Evolutionary conservation across 1,139 yeast species (phyloP).

Genomic region (Protomyces macrosporus): DNA sequence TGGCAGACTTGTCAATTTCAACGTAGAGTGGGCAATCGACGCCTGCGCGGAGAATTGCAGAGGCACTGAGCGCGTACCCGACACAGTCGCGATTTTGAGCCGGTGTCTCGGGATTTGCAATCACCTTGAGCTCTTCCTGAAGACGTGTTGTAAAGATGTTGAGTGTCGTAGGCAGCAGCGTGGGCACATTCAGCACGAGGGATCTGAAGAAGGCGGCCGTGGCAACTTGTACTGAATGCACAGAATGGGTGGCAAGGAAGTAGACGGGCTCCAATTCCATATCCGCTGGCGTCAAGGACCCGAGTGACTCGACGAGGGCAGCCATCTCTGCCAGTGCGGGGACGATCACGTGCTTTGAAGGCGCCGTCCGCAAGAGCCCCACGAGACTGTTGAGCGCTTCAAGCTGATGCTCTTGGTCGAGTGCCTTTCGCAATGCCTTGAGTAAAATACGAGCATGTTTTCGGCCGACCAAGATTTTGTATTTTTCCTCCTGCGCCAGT

Average conservation of each 20-base stretch:
- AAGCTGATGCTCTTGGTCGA: slow-evolving; percentile 39
- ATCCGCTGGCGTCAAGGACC: slow-evolving; percentile 36
- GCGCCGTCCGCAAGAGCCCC: slow-evolving; percentile 36
- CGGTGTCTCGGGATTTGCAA: slow-evolving; percentile 29
- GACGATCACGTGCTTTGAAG: slow-evolving; percentile 34
- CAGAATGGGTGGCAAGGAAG: slow-evolving; percentile 32
- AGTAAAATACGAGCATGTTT: slow-evolving; percentile 36
- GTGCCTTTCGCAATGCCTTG: slow-evolving; percentile 35
- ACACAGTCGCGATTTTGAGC: slow-evolving; percentile 33
- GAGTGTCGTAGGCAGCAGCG: slow-evolving; percentile 35
- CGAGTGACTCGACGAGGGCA: slow-evolving; percentile 36
- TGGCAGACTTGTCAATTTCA: slow-evolving; percentile 38
- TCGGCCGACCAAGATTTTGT: slow-evolving; percentile 34
- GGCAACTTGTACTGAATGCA: slow-evolving; percentile 33
- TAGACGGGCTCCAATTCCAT: slow-evolving; percentile 29
- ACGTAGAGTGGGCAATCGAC: slow-evolving; percentile 37
- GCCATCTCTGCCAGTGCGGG: slow-evolving; percentile 35
- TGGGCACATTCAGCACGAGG: slow-evolving; percentile 33
- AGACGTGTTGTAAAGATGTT: slow-evolving; percentile 34
- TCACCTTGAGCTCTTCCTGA: slow-evolving; percentile 35
- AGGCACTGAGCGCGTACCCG: slow-evolving; percentile 37
- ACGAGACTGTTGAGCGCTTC: slow-evolving; percentile 35
- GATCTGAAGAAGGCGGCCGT: slow-evolving; percentile 29
- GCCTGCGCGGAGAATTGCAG: slow-evolving; percentile 36
- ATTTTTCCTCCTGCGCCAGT: slow-evolving; percentile 31